Conservation (phyloP, 805 yeast species). For the Clavispora asparagi region DNA sequence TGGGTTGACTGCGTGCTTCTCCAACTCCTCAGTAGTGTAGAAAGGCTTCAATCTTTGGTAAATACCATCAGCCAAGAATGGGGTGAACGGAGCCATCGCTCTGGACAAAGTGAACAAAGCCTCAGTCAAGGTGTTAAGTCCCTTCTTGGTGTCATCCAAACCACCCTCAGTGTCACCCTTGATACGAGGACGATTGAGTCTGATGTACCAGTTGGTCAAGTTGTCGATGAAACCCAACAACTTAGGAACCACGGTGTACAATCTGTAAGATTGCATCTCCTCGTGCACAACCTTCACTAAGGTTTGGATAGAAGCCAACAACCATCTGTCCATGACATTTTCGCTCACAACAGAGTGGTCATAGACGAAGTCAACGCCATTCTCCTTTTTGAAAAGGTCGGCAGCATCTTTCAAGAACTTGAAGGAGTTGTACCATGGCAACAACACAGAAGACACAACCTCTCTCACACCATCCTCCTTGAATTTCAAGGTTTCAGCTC, state of each 20-base stretch:
- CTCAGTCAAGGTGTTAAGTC: slow-evolving; percentile 87
- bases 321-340: slow-evolving; percentile 97
- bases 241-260: slow-evolving; percentile 95
- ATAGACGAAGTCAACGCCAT: slow-evolving; percentile 65
- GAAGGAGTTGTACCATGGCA: slow-evolving; percentile 99
- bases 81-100: slow-evolving; percentile 99
- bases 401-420: slow-evolving; percentile 95
- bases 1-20: slow-evolving; percentile 34
- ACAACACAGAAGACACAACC: slow-evolving; percentile 88
- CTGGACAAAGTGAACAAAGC: slow-evolving; percentile 83
- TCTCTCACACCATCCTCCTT: slow-evolving; percentile 99
- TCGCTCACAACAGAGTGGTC: slow-evolving; percentile 59
- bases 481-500: slow-evolving; percentile 94
- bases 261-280: slow-evolving; percentile 86
- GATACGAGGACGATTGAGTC: slow-evolving; percentile 96
- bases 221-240: slow-evolving; percentile 84
- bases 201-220: slow-evolving; percentile 97
- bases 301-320: slow-evolving; percentile 92
- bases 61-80: slow-evolving; percentile 87
- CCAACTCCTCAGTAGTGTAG: slow-evolving; percentile 56
- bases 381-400: slow-evolving; percentile 72
- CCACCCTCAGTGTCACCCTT: slow-evolving; percentile 83
- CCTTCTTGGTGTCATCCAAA: slow-evolving; percentile 73
- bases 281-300: slow-evolving; percentile 77
- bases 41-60: slow-evolving; percentile 67